These are phyloP conservation scores for Nitzschia sp. DNA, from an alignment of 108 stramenopile species.

Conservation along the genomic window DNA sequence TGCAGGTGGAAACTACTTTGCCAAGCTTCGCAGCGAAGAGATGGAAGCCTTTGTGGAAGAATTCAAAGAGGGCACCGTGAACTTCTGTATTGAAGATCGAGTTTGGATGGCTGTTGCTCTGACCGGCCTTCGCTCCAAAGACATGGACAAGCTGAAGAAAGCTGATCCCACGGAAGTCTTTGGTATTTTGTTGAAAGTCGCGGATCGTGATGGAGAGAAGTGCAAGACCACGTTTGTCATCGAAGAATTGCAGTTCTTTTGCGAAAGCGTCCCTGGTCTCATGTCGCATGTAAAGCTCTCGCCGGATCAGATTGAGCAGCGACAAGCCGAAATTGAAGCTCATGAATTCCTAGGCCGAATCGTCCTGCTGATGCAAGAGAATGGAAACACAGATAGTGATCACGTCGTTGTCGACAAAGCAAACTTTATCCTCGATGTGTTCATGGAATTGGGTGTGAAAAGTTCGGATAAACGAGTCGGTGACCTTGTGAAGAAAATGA, in stretches of 20 bases:
- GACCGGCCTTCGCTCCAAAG: neutral
- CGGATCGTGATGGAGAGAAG: neutral
- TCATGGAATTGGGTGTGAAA: neutral
- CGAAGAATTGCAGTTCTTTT: neutral
- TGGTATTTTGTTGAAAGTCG: neutral
- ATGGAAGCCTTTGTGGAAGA: slow-evolving; percentile 1
- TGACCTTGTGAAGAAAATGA: neutral
- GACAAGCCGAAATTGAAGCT: neutral
- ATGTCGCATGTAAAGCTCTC: neutral
- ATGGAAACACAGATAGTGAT: neutral
- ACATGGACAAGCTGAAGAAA: neutral
- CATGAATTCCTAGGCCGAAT: neutral
- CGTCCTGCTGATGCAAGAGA: neutral
- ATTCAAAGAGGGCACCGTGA: neutral
- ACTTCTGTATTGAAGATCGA: neutral
- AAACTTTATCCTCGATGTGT: neutral
- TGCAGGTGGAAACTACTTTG: neutral
- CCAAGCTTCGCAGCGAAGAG: neutral
- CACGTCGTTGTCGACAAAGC: neutral
- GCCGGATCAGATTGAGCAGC: neutral
- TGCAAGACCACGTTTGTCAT: neutral
- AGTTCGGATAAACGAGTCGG: neutral
- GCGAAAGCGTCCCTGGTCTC: neutral
- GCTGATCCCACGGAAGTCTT: neutral
- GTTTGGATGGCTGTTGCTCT: neutral